Evolutionary conservation across 2,329 filamentous ascomycete species (phyloP).

Genomic region (Colletotrichum brevisporum): DNA sequence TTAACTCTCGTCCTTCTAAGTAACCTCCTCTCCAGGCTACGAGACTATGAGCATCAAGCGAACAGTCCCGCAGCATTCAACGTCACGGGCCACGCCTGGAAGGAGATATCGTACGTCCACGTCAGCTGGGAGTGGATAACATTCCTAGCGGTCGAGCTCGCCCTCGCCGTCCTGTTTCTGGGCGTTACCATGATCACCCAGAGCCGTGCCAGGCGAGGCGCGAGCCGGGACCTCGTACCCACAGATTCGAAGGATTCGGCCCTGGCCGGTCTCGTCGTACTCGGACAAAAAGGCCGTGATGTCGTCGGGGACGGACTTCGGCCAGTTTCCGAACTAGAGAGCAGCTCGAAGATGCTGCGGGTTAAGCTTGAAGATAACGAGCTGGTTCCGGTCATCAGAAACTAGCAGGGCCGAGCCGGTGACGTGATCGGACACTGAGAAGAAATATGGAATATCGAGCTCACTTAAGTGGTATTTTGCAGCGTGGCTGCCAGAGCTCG

Average conservation of each 20-base stretch:
- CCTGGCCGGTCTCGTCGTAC: neutral
- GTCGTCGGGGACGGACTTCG: neutral
- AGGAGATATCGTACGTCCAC: slow-evolving; percentile 15
- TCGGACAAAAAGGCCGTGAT: neutral
- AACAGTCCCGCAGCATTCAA: neutral
- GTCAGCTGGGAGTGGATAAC: slow-evolving; percentile 16
- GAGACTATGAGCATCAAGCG: neutral
- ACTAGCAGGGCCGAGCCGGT: too few species aligned
- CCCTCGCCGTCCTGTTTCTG: neutral
- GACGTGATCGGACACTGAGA: too few species aligned
- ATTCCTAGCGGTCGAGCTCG: neutral
- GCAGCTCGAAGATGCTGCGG: neutral
- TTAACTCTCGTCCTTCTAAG: neutral
- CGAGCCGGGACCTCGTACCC: neutral
- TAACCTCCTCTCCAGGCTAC: neutral
- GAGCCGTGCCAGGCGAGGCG: neutral
- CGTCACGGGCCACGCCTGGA: slow-evolving; percentile 11
- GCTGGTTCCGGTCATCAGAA: neutral
- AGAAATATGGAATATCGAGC: too few species aligned
- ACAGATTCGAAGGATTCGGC: neutral
- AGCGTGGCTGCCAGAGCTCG: too few species aligned
- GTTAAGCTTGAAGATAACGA: neutral
- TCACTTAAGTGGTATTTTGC: too few species aligned
- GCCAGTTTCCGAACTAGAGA: neutral
- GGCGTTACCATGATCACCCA: neutral